Evolutionary conservation across 1,139 yeast genomes (phyloP), one percentile per base, ranked within the genome.

Genomic region (Magnusiomyces fungicola): DNA sequence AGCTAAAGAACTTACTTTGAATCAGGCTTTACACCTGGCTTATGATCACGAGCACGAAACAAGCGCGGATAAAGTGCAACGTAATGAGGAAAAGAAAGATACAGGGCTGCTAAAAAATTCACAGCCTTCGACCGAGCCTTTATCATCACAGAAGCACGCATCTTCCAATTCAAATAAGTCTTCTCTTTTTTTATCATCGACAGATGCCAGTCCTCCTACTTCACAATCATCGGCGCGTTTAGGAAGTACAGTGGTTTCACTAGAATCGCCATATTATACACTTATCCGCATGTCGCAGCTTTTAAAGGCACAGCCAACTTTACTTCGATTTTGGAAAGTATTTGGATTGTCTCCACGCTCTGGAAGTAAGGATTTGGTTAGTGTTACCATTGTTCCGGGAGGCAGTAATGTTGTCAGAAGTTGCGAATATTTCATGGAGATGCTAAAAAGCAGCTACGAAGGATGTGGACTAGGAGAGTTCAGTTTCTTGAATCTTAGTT

Each of bases 301-400:
- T 5, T 49, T 65, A 24, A 63, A 63, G 47, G 71, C 71, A 1
- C 53, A 67, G 33, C 60, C 69, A 0, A 63, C 71, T 1, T 61
- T 67, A 14, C 50, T 68, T n/a, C 51, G 68, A 24, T 68, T 69
- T 49, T 69, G 72, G 72, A 61, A 64, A 38, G 58, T 61, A 1
- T 65, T 70, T 55, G 70, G 71, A 1, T 56, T 70, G 33, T 51
- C 61, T 12, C 74, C 74, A 0, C 51, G 55, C 24, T 49, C 54
- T 45, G 70, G 65, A 0, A 55, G 58, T 7, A 66, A 68, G 39
- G 57, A 66, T 44, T 48, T 67, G 10, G 50, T 56, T 3, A 50
- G 64, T 6, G 49, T 67, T 10, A 43, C 66, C 41, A 29, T 70
- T 3, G 58, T 61, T 7, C 68, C 72, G 0, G 53, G 56, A 2